Evolutionary conservation across 129 eudicot species (phyloP), one percentile per base, ranked within the genome.

Genomic region (Gnaphalium uliginosum): DNA sequence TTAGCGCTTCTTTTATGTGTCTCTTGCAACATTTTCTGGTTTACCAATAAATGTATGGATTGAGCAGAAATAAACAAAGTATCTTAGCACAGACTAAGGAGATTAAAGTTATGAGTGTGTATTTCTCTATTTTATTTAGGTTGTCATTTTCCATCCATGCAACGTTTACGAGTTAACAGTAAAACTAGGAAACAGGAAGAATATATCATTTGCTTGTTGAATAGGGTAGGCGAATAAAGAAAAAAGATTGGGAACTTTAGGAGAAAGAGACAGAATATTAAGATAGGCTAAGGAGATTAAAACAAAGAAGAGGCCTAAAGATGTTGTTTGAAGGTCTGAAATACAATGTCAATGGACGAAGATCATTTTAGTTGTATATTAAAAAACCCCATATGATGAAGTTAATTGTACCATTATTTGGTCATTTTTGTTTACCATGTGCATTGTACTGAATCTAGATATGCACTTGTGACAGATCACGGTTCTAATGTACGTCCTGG

Each of bases 401-500:
- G 18, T 46, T 46, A 46, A 4, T 13, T 46, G 18, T 14, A 11
- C n/a, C 53, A 14, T 46, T 0, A 46, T 46, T 46, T 46, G 53
- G 18, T 46, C 15, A 66, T 35, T 68, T 26, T 37, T 32, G 66
- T 37, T 41, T 65, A 39, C 24, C 3, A 77, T 43, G 46, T 50
- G 35, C 43, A 56, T 25, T 26, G 68, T 54, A 56, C 62, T 77
- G 76, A 72, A 53, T 69, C 24, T 54, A 61, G 54, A 74, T 32
- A 77, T 51, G 51, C 58, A 23, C 60, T 41, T 51, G 30, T 81
- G 70, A 35, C 90, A 85, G 97, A 92, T 83, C 83, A 60, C 64
- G 81, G 68, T 63, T 81, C 91, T 83, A 83, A 76, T 80, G 76
- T 75, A 59, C 89, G 87, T 63, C 98, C 90, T 48, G 80, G 84